Base-by-base conservation (phyloP, 2,329 filamentous ascomycete species). In the Cladosporium cucumerinum region DNA sequence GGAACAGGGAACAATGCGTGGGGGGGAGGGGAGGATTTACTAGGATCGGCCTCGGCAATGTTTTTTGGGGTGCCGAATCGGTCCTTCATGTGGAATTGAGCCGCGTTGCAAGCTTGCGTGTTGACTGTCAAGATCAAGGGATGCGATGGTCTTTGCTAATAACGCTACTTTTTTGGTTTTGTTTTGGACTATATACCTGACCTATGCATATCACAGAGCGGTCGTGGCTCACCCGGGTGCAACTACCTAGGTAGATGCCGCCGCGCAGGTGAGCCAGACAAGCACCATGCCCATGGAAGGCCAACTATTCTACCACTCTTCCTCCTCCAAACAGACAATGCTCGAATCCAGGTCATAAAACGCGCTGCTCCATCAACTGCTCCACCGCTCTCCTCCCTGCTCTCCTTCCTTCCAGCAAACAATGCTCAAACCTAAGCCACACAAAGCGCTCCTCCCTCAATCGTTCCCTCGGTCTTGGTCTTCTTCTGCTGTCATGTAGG, bases 11-110 rank as follows among this genome's bases (percentile, higher is more conserved):
- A 6, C 16, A 26, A n/a, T 34, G 30, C 51, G 51, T 54, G 51
- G 51, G 51, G 51, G 51, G 30, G 51, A 28, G 51, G 51, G 51
- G 30, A 54, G 51, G 51, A 54, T 54, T 30, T n/a, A 28, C 51
- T 4, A 54, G 51, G 51, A 32, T 54, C 51, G 30, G 26, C 51
- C 51, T 54, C 51, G 51, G 51, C n/a, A 46, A 32, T 54, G 51
- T 18, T 32, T 18, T 18, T 28, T 30, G 51, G 51, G 51, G 51
- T 54, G 51, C 51, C 28, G 51, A 54, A 11, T 54, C 51, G 51
- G 51, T 30, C 51, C 51, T 54, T 28, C 25, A n/a, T 46, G 39
- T 46, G 39, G 39, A 46, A 46, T 46, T 46, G 39, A 46, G 39
- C 39, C 39, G 39, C 39, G 39, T 39, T 14, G 16, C 16, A 14